Base-by-base conservation (phyloP, 2,329 filamentous ascomycete genomes). In the Diplodia seriata region DNA sequence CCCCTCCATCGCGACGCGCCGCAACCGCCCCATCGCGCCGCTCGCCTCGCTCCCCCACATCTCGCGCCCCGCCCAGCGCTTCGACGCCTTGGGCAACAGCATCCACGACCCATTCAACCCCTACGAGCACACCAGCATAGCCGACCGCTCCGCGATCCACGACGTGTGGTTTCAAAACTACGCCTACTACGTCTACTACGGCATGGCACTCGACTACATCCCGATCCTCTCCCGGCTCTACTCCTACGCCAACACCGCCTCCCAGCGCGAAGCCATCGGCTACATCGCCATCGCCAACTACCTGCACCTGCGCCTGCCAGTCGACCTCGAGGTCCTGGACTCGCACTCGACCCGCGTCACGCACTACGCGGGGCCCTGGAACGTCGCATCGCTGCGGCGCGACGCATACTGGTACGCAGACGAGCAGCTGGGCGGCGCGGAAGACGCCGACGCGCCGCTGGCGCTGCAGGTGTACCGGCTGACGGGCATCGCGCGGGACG, bases 151-250 rank as follows among this genome's bases (percentile, higher is more conserved):
- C 40, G 18, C 40, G 1, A 43, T 6, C 40, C 18, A 18, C 40
- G 40, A 43, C 14, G 5, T 43, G 5, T 8, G 1, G 14, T 18
- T 15, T 0, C 14, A 43, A 15, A 6, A 18, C 5, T 43, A 15
- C 14, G 15, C 40, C 0, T 18, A 18, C 40, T 18, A 18, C 40
- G 14, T 18, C 14, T 43, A 43, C 40, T 4, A 8, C 18, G 14
- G 6, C 14, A 18, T n/a, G 15, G 14, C 6, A 5, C 4, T 4
- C 4, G 40, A 18, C 40, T 43, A 43, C 15, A 18, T 18, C 40
- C 2, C 2, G 1, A n/a, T 43, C 40, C 15, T 43, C 0, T 0
- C 2, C 4, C 40, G 18, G 0, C 40, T 43, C 0, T 15, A 14
- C 6, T 18, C 14, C 0, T 43, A 43, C 15, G 40, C 40, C 40